phyloP scores from a whole-genome alignment of 2,329 filamentous ascomycete species.

The Aspergillus nomiae region DNA sequence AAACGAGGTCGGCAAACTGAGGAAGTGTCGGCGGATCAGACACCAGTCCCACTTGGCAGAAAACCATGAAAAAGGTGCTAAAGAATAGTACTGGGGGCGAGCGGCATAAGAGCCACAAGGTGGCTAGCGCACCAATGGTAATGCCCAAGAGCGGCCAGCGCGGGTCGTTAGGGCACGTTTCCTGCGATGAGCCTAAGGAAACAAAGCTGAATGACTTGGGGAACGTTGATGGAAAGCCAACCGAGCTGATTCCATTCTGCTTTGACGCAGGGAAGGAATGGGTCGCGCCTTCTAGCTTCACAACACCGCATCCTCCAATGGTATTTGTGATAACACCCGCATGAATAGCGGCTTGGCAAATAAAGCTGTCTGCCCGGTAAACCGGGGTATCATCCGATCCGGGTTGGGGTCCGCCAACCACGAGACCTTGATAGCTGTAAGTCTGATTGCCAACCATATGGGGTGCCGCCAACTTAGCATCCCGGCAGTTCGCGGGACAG shows the following conservation, averaged over 20 bases:
- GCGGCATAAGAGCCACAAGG: slow-evolving; percentile 79
- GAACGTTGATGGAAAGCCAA: slow-evolving; percentile 84
- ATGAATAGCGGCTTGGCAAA: slow-evolving; percentile 83
- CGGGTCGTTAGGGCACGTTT: slow-evolving; percentile 72
- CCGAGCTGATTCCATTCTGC: slow-evolving; percentile 73
- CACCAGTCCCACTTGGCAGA: slow-evolving; percentile 86
- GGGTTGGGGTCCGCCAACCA: slow-evolving; percentile 53
- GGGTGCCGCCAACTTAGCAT: slow-evolving; percentile 51
- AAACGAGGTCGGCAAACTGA: slow-evolving; percentile 71
- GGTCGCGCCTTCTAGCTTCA: slow-evolving; percentile 70
- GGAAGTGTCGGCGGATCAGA: slow-evolving; percentile 77
- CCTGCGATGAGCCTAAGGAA: slow-evolving; percentile 52
- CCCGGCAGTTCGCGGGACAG: slow-evolving; percentile 57
- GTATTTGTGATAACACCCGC: slow-evolving; percentile 73
- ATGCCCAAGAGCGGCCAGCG: slow-evolving; percentile 83
- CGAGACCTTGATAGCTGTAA: slow-evolving; percentile 54
- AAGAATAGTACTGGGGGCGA: slow-evolving; percentile 83
- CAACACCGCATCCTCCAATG: slow-evolving; percentile 78
- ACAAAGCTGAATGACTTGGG: slow-evolving; percentile 83
- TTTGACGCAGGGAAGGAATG: slow-evolving; percentile 64
- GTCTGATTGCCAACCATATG: slow-evolving; percentile 54
- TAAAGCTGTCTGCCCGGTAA: slow-evolving; percentile 87
- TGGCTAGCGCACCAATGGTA: slow-evolving; percentile 74
- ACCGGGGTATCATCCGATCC: slow-evolving; percentile 51
- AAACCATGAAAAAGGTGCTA: slow-evolving; percentile 76